A percentile compares a stretch with the other conserved stretches of the same genome.
Conservation (phyloP, 1,139 yeast genomes). For the Meyerozyma athensensis region DNA sequence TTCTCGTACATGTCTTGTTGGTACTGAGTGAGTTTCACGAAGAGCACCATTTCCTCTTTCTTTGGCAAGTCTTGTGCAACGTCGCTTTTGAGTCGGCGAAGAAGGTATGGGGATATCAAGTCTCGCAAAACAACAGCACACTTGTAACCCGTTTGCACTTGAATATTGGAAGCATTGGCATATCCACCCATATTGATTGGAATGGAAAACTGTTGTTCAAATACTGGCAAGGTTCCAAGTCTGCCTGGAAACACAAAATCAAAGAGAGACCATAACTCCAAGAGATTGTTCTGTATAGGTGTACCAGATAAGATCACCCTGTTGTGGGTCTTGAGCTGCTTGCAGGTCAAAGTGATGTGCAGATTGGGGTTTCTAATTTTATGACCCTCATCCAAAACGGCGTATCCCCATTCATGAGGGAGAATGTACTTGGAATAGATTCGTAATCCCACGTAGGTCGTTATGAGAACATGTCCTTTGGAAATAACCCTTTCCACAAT, state of each 20-base stretch:
- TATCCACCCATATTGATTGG: conserved; percentile 98
- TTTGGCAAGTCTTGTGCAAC: conserved; percentile 97
- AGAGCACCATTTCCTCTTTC: conserved; percentile 88
- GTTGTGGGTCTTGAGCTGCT: conserved; percentile 75
- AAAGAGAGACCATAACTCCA: conserved; percentile 90
- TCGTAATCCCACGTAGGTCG: conserved; percentile 88
- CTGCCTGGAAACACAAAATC: conserved; percentile 95
- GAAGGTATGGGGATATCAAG: conserved; percentile 80
- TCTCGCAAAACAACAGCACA: conserved; percentile 92
- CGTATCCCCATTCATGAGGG: conserved; percentile 83
- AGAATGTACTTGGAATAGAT: conserved; percentile 67
- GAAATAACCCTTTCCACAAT: conserved; percentile 47
- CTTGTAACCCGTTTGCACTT: conserved; percentile 93
- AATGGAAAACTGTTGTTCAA: conserved; percentile 83
- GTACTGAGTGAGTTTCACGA: conserved; percentile 74
- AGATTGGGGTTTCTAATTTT: conserved; percentile 93
- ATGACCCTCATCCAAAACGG: conserved; percentile 92
- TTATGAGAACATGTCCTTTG: conserved; percentile 78
- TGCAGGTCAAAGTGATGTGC: conserved; percentile 80
- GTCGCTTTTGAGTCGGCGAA: conserved; percentile 84
- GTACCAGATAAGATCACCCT: conserved; percentile 90
- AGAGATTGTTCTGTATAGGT: conserved; percentile 89
- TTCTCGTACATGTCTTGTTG: conserved; percentile 73
- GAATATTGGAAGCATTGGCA: conserved; percentile 93
- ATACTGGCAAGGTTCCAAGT: conserved; percentile 89